phyloP scores from a whole-genome alignment of 345 rosid species.

The Eucalyptus pauciflora region DNA sequence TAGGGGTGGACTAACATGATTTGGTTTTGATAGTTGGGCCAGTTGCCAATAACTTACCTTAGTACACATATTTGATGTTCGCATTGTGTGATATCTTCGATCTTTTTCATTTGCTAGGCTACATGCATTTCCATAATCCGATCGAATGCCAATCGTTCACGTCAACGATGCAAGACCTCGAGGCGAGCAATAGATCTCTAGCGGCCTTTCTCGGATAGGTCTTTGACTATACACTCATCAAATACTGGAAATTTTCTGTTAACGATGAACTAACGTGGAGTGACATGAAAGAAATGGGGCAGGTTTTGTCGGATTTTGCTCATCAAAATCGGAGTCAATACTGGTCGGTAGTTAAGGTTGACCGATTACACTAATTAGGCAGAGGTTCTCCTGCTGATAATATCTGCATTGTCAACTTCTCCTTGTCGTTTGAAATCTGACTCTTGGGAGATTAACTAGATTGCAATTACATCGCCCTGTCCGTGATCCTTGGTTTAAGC shows the following conservation, averaged over 20 bases:
- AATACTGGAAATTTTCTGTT: background rate
- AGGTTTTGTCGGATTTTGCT: background rate
- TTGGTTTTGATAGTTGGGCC: background rate
- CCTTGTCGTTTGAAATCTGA: background rate
- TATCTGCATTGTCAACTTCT: background rate
- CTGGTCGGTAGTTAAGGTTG: background rate
- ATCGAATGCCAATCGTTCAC: background rate
- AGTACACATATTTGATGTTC: background rate
- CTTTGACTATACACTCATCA: background rate
- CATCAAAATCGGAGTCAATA: background rate
- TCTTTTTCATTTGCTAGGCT: background rate
- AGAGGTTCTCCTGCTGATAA: background rate
- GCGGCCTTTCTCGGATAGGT: background rate
- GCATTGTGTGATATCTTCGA: background rate
- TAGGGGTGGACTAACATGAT: too few species aligned
- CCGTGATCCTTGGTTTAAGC: background rate
- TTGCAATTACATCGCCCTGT: background rate
- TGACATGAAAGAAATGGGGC: background rate
- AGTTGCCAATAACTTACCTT: background rate
- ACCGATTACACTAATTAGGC: background rate
- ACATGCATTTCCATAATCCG: background rate
- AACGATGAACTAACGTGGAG: background rate
- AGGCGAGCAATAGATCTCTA: background rate
- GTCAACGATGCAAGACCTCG: background rate
- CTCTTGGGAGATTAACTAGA: background rate